Evolutionary conservation across 129 eudicot species (phyloP).

Genomic region (sunflower (Helianthus annuus)): DNA sequence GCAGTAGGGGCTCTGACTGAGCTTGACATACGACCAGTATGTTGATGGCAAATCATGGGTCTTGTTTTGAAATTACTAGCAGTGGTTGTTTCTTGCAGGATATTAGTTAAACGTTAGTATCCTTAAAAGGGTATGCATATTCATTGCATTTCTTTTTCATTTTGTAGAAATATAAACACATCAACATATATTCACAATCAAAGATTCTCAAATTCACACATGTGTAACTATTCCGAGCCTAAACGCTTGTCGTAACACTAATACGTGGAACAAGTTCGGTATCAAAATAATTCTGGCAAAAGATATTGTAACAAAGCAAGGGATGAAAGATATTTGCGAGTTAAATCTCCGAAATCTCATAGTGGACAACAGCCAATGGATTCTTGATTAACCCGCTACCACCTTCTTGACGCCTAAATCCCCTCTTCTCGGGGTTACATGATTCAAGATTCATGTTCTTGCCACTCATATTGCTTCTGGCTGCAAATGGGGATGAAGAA

Average conservation of each 20-base stretch:
- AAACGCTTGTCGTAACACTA: constrained; percentile 9
- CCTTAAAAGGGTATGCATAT: no score
- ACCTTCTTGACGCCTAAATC: constrained; percentile 39
- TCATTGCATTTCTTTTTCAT: constrained; percentile 13
- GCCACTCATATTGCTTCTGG: constrained; percentile 29
- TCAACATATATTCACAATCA: constrained; percentile 27
- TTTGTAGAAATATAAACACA: constrained; percentile 40
- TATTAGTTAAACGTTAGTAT: no score
- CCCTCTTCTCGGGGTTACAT: constrained; percentile 40
- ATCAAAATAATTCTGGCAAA: background rate
- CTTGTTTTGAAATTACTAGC: constrained; percentile 10
- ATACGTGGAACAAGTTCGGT: background rate
- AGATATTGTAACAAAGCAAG: constrained; percentile 1
- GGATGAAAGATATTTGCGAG: constrained; percentile 17
- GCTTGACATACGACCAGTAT: constrained; percentile 3
- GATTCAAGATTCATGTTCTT: constrained; percentile 29
- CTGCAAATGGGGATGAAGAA: constrained; percentile 31
- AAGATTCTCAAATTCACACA: constrained; percentile 16
- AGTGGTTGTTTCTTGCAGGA: constrained; percentile 8
- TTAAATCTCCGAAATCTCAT: constrained; percentile 43
- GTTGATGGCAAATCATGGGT: constrained; percentile 11
- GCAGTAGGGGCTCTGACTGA: constrained; percentile 29
- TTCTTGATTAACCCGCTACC: constrained; percentile 62
- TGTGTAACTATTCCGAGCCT: background rate
- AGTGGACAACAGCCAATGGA: constrained; percentile 74